Evolutionary conservation across 169 alveolate genomes (phyloP), one percentile per base, ranked within the genome.

Genomic region (Cryptosporidium xiaoi): DNA sequence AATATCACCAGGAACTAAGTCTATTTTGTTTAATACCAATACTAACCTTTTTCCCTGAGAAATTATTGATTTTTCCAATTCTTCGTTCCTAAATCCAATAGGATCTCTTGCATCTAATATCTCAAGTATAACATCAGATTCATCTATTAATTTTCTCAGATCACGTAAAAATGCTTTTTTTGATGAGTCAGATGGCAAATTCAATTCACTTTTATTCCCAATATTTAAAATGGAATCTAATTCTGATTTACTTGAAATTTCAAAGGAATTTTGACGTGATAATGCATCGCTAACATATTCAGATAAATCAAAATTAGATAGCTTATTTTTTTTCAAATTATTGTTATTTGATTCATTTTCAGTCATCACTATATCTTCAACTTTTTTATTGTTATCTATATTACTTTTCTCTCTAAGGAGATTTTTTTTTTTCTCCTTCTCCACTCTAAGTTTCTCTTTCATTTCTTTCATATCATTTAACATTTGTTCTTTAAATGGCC

Each of bases 101-200:
- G 99, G 99, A 82, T 95, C 97, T 91, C 99, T 91, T 2, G 98
- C 97, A 91, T 97, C 99, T 53, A 97, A 90, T 3, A 96, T 97
- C 64, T 96, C 96, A 51, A 96, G 71, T 33, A 96, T 82, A 67
- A 95, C 95, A 90, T 96, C 98, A 12, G 98, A 89, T 31, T 92
- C 92, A 53, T 95, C 96, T 56, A 96, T 90, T 44, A 95, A 94
- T 68, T 91, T 92, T 50, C 95, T 93, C 48, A 94, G 69, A 46
- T 92, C 95, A 66, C 93, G 92, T 27, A 87, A 65, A 67, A 90
- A 93, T 12, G 94, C 94, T 83, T 92, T 92, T 69, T 84, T 90
- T 20, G 94, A 90, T 53, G 92, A 82, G 67, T 92, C 94, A 18
- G 83, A 66, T 46, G 56, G 20, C 10, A 8, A 6, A 8, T 40